Conservation (phyloP, 768 basidiomycete genomes). For the Pluteus cervinus region DNA sequence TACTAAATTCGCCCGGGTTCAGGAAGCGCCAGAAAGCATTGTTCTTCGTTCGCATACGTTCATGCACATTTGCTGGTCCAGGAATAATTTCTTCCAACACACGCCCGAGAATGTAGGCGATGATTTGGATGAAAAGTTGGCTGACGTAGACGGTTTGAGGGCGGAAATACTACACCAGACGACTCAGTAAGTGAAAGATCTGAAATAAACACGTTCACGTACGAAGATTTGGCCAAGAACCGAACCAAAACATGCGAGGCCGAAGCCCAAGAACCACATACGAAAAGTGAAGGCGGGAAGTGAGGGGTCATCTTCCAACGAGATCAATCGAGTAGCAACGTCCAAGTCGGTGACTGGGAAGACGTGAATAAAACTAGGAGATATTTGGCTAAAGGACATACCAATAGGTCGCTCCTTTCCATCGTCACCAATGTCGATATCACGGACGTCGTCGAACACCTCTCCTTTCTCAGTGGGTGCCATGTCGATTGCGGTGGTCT, state of each 20-base stretch:
- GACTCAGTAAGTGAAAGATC: not conserved
- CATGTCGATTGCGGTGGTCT: constrained; percentile 6
- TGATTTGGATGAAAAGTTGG: constrained; percentile 43
- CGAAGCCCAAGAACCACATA: constrained; percentile 49
- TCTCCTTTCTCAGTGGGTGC: constrained; percentile 16
- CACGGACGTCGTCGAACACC: constrained; percentile 24
- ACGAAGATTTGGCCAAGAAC: constrained; percentile 47
- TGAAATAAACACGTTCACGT: constrained; percentile 9
- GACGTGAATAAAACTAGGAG: not conserved
- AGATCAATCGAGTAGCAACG: constrained; percentile 41
- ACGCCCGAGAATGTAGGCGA: constrained; percentile 46
- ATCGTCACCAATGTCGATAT: constrained; percentile 37
- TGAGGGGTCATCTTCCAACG: constrained; percentile 46
- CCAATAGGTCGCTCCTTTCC: constrained; percentile 48
- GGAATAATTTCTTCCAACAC: constrained; percentile 33
- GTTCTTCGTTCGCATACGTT: constrained; percentile 22
- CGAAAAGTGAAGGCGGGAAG: constrained; percentile 48
- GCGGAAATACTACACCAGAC: constrained; percentile 38
- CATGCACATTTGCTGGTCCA: constrained; percentile 24
- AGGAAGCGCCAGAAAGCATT: constrained; percentile 47
- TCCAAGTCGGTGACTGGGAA: constrained; percentile 37
- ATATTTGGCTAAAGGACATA: constrained; percentile 11
- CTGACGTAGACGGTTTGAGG: constrained; percentile 46
- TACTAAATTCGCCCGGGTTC: constrained; percentile 61
- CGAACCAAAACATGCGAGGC: constrained; percentile 49